Conservation (phyloP, 768 basidiomycete genomes). For the Rhodotorula sphaerocarpa region DNA sequence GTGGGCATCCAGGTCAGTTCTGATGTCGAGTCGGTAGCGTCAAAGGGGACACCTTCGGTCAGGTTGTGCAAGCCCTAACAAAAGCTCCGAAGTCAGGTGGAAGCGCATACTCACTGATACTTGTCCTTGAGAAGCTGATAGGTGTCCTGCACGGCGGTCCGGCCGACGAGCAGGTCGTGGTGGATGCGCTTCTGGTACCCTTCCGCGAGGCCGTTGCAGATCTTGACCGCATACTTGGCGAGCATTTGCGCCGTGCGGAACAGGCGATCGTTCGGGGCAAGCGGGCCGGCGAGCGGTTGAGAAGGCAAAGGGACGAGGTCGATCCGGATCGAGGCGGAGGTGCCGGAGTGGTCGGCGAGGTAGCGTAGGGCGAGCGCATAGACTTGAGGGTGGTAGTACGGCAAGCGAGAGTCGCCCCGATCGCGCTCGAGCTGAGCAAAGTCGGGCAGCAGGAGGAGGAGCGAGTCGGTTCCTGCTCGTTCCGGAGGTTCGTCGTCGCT, state of each 20-base stretch:
- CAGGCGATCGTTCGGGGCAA: slow-evolving; percentile 49
- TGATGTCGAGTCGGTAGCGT: background rate
- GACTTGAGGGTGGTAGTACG: slow-evolving; percentile 85
- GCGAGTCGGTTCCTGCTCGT: slow-evolving; percentile 11
- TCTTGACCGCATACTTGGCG: slow-evolving; percentile 73
- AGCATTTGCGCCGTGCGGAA: slow-evolving; percentile 73
- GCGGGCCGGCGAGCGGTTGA: background rate
- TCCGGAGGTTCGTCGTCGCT: background rate
- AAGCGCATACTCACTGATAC: slow-evolving; percentile 52
- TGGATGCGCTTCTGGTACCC: slow-evolving; percentile 75
- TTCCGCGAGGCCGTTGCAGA: slow-evolving; percentile 63
- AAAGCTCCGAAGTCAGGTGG: too few relatives aligned
- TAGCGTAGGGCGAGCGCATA: slow-evolving; percentile 74
- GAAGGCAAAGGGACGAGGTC: slow-evolving; percentile 19
- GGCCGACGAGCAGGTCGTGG: slow-evolving; percentile 67
- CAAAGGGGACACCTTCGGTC: background rate
- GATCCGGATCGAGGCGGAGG: slow-evolving; percentile 7
- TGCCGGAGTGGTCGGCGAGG: slow-evolving; percentile 38
- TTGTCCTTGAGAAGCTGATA: slow-evolving; percentile 79
- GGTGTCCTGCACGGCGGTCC: slow-evolving; percentile 78
- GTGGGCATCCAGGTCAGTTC: slow-evolving; percentile 9
- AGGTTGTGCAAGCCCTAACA: too few relatives aligned
- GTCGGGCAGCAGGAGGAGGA: slow-evolving; percentile 44
- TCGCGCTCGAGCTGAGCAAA: slow-evolving; percentile 42
- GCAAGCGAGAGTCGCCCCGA: slow-evolving; percentile 48